Base-by-base conservation (phyloP, 805 yeast species). In the Ogataea nakhonphanomensis region DNA sequence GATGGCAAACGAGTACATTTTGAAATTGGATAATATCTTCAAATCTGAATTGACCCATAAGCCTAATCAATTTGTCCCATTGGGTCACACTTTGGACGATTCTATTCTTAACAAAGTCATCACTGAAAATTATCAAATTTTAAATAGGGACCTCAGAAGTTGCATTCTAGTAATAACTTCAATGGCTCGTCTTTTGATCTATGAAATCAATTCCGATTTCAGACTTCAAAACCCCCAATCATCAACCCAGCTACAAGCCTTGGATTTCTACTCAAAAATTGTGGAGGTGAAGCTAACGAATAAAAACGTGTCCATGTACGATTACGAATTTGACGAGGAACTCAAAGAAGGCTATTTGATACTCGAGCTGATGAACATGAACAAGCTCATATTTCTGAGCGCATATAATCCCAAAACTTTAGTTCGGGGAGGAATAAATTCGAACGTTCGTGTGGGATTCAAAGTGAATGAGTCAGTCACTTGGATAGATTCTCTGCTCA, bases 401-500 rank as follows among this genome's bases (percentile, higher is more conserved):
- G 65, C 69, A 3, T 67, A 52, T 63, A 80, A 62, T 39, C 61
- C 60, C 11, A 53, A 58, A 37, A 57, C 54, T 2, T 41, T 59
- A 20, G 57, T 58, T 5, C 55, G 57, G 30, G 65, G 65, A 8
- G 62, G 65, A 14, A 48, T 61, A 25, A 60, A 59, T 37, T 55
- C 61, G 1, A 61, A 59, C 38, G 59, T 59, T 8, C 39, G 62
- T 27, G 54, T 62, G 42, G 56, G 62, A 35, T 65, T 74, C 30
- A 66, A 62, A 27, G 61, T 76, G 10, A 82, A 82, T 20, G 57
- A 56, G 8, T 59, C 66, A 4, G 70, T 74, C 32, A 73, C 77
- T 3, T 84, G 91, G 91, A 80, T 84, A 10, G 84, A 81, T 34
- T 74, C 88, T 36, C 67, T 84, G 43, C 64, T 84, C 48, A 74